Conservation (phyloP, 352 stramenopile genomes). For the Phytophthora podocarpi region DNA sequence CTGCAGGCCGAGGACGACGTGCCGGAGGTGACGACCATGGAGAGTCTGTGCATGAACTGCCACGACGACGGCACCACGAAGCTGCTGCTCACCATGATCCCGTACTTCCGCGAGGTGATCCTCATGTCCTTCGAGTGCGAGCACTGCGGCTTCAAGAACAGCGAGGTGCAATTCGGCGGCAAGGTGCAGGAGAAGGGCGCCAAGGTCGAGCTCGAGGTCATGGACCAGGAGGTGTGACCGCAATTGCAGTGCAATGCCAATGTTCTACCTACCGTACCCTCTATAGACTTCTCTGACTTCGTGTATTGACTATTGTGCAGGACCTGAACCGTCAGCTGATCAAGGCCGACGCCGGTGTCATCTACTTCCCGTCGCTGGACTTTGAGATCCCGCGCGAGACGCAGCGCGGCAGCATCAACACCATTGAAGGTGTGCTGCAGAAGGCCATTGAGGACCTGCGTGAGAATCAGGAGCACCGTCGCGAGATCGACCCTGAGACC, state of each 20-base stretch:
- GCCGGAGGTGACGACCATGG: conserved; percentile 62
- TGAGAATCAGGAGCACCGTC: conserved; percentile 80
- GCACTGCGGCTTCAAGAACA: conserved; percentile 86
- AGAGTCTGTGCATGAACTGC: conserved; percentile 93
- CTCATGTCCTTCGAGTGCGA: conserved; percentile 93
- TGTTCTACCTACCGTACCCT: not conserved
- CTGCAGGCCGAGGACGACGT: conserved; percentile 58
- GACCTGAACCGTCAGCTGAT: conserved; percentile 92
- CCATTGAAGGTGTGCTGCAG: conserved; percentile 76
- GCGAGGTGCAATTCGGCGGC: conserved; percentile 71
- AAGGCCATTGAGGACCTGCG: conserved; percentile 78
- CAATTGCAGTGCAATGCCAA: not conserved
- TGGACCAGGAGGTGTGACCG: conserved; percentile 28
- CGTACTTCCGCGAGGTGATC: conserved; percentile 95
- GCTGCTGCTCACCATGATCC: conserved; percentile 93
- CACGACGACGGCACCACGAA: conserved; percentile 84
- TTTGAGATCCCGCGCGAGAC: conserved; percentile 92
- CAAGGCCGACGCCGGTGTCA: conserved; percentile 84
- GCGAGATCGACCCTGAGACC: conserved; percentile 78
- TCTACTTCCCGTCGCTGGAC: conserved; percentile 82
- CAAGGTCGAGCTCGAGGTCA: conserved; percentile 61
- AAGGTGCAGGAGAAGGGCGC: conserved; percentile 72
- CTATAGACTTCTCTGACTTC: not conserved
- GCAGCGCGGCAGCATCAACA: conserved; percentile 89
- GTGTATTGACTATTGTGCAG: conserved; percentile 28